phyloP scores from a whole-genome alignment of 1,284 basidiomycete species.

The Sphaerobolus stellatus region DNA sequence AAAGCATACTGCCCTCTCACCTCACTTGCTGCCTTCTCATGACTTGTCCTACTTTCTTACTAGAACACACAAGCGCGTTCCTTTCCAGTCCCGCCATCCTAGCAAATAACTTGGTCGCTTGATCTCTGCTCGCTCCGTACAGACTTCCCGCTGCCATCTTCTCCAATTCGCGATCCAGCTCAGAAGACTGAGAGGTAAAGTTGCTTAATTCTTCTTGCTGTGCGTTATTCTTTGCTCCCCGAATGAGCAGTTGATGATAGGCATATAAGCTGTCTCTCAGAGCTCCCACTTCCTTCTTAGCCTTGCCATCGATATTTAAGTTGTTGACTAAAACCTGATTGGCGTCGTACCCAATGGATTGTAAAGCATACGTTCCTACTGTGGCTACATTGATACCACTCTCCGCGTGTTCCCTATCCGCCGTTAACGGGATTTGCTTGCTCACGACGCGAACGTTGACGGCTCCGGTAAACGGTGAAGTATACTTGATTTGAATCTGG shows the following conservation, averaged over 20 bases:
- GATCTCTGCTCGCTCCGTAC: neutral
- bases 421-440: constrained; percentile 1
- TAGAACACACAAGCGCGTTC: neutral
- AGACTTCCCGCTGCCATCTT: neutral
- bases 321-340: neutral
- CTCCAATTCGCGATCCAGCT: constrained; percentile 3
- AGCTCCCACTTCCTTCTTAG: neutral
- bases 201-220: constrained; percentile 3
- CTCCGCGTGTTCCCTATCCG: constrained; percentile 4
- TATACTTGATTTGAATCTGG: constrained; percentile 10
- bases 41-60: constrained; percentile 1
- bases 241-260: constrained; percentile 4
- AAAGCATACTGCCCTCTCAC: no score
- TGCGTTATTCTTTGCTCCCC: neutral
- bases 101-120: constrained; percentile 2
- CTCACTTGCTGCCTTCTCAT: neutral
- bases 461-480: neutral
- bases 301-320: neutral
- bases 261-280: neutral
- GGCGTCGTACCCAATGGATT: constrained; percentile 1
- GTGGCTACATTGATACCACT: constrained; percentile 1
- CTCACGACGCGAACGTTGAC: constrained; percentile 6
- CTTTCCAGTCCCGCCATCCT: neutral
- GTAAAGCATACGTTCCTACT: neutral
- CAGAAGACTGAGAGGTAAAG: neutral